Base-by-base conservation (phyloP, 225 moss, liverwort and hornwort species). In the Neckera pumila region DNA sequence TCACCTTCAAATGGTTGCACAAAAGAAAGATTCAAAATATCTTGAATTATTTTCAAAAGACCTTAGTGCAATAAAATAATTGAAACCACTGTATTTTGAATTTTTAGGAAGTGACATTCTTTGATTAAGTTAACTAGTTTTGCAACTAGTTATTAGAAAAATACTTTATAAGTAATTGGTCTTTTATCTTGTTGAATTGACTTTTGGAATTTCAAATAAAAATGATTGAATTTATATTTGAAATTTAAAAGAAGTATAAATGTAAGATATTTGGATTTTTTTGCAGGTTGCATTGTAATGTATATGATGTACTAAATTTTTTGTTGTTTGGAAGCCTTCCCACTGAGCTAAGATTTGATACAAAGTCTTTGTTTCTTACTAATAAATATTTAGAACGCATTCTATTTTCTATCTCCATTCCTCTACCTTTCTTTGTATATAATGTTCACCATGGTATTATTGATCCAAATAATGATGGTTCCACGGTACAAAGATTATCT, bases 381-480 rank as follows among this genome's bases (percentile, higher is more conserved):
- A 93, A 95, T 5, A 80, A 62, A 64, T 91, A 93, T 85, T 92
- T 88, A 15, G 88, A 91, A 11, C 74, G 71, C 20, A 77, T 92
- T 60, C 27, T 90, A 1, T 95, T 95, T 82, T 91, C 93, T 34
- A 63, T 95, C 5, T 58, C 11, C 17, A 51, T 91, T 9, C 79
- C 87, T 49, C 84, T 90, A 13, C 92, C 95, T 14, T 95, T 94
- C 74, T 91, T 90, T 88, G 17, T 90, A 10, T 88, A 66, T 14
- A 77, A 85, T 59, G 27, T 75, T 51, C 22, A 3, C 6, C 88
- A 89, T 66, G 92, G 94, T 53, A 89, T 93, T 9, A 53, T 94
- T 69, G 88, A 95, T 20, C 85, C 90, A 45, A 67, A 14, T 82
- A 64, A 59, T 51, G 63, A 90, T 84, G 89, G 86, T 26, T 85